phyloP scores from a whole-genome alignment of 2,329 filamentous ascomycete species.

The Apiospora kogelbergensis region DNA sequence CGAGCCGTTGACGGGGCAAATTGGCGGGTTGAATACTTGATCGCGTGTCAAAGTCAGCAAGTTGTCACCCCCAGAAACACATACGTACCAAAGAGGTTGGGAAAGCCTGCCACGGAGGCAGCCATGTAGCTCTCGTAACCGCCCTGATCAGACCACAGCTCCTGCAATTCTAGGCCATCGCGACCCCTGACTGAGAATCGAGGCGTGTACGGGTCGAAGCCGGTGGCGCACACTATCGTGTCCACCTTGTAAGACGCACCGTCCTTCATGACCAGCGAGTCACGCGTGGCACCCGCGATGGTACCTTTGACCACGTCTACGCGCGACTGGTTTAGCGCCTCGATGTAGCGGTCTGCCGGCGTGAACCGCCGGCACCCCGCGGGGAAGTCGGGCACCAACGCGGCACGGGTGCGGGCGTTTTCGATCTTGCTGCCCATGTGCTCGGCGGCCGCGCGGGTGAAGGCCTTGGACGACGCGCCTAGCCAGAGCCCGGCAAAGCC shows the following conservation, averaged over 20 bases:
- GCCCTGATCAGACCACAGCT: neutral
- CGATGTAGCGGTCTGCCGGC: conserved; percentile 5
- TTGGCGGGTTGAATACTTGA: neutral
- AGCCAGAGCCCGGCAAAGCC: neutral
- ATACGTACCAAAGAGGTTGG: conserved; percentile 3
- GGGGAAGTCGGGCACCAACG: neutral
- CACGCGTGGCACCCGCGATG: neutral
- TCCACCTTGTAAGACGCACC: neutral
- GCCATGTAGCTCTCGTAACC: neutral
- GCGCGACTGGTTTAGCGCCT: neutral
- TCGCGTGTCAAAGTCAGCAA: too few relatives aligned
- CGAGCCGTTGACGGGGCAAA: neutral
- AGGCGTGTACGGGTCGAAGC: neutral
- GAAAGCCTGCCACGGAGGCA: neutral
- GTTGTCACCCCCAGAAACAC: too few relatives aligned
- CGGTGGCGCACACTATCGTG: conserved; percentile 6
- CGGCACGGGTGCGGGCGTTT: neutral
- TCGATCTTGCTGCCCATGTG: neutral
- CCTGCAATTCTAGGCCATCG: neutral
- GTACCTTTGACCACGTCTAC: neutral
- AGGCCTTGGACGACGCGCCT: neutral
- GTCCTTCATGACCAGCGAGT: neutral
- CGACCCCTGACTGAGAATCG: neutral
- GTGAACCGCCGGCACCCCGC: conserved; percentile 8
- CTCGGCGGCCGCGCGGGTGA: neutral